Base-by-base conservation (phyloP, 2,329 filamentous ascomycete species). In the Paramyrothecium roridum region DNA sequence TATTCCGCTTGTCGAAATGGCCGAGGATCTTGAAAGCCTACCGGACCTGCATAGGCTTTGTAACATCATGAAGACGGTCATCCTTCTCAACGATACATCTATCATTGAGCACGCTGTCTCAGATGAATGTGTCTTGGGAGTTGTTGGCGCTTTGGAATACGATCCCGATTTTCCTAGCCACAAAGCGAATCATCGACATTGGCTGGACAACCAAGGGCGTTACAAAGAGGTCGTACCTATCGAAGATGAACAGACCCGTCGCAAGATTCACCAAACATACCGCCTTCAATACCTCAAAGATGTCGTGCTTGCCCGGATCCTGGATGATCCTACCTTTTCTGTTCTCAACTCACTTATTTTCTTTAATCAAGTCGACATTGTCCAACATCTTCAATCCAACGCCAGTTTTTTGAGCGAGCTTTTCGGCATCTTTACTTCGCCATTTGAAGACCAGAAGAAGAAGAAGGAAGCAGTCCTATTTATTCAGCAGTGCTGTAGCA, bases 331-430 rank as follows among this genome's bases (percentile, higher is more conserved):
- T 51, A 99, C 95, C 20, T 99, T 98, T 72, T 96, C 91, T 22
- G 93, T 98, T 23, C 86, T 99, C 61, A 99, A 98, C 74, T 96
- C 92, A 52, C 83, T 98, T 64, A 99, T 99, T 63, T 99, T 97
- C 77, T 99, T 96, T 80, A 95, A 98, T 75, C 95, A 99, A 76
- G 93, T 98, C 64, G 95, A 98, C 67, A 97, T 99, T 67, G 89
- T 99, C 51, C 90, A 93, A 67, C 91, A 98, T 73, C 80, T 99
- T n/a, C 93, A 97, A 71, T 81, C 80, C 23, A 96, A 96, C 65
- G 78, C 78, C 1, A 74, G 76, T 2, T 97, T 96, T 66, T 76
- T 98, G 26, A 87, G 86, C 61, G 91, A 97, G 59, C 81, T 98
- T 3, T 99, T 98, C 70, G 82, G 83, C 53, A 91, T 98, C 59